Evolutionary conservation across 768 basidiomycete species (phyloP).

Genomic region (Hortiboletus flavorubellus): DNA sequence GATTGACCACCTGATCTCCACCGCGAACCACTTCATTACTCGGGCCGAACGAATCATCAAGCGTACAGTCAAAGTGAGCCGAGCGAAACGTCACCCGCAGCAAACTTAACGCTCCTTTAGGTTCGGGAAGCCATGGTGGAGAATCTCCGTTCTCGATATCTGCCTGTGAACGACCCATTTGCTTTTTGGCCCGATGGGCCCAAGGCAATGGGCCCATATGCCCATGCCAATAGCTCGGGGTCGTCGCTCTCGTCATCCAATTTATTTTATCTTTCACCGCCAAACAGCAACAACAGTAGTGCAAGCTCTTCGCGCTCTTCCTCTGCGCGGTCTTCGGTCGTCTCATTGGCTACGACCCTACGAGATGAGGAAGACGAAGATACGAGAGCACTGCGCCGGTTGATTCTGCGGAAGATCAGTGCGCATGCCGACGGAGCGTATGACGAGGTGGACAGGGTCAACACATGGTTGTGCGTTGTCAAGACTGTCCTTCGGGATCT

Average conservation of each 20-base stretch:
- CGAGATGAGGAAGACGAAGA: conserved; percentile 64
- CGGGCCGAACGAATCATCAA: conserved; percentile 56
- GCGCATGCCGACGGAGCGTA: conserved; percentile 51
- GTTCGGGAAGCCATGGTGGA: conserved; percentile 48
- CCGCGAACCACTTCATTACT: conserved; percentile 53
- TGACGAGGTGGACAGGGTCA: conserved; percentile 60
- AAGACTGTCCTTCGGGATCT: conserved; percentile 60
- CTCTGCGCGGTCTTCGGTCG: conserved; percentile 34
- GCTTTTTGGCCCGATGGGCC: conserved; percentile 15
- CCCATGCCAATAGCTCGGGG: not conserved
- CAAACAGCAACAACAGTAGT: conserved; percentile 8
- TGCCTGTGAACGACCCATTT: conserved; percentile 18
- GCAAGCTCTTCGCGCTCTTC: conserved; percentile 18
- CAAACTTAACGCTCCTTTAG: conserved; percentile 27
- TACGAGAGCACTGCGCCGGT: conserved; percentile 53
- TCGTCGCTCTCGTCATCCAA: conserved; percentile 4
- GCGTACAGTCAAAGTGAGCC: conserved; percentile 51
- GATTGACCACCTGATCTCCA: conserved; percentile 55
- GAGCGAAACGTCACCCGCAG: not conserved
- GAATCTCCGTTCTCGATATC: conserved; percentile 37
- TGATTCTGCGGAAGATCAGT: conserved; percentile 66
- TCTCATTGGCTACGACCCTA: conserved; percentile 49
- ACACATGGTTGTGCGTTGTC: conserved; percentile 60
- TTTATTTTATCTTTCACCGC: conserved; percentile 24
- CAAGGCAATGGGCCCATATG: not conserved